A percentile compares a stretch with the other conserved stretches of the same genome.
Conservation (phyloP, 345 rosid species). For the Gossypium australe region DNA sequence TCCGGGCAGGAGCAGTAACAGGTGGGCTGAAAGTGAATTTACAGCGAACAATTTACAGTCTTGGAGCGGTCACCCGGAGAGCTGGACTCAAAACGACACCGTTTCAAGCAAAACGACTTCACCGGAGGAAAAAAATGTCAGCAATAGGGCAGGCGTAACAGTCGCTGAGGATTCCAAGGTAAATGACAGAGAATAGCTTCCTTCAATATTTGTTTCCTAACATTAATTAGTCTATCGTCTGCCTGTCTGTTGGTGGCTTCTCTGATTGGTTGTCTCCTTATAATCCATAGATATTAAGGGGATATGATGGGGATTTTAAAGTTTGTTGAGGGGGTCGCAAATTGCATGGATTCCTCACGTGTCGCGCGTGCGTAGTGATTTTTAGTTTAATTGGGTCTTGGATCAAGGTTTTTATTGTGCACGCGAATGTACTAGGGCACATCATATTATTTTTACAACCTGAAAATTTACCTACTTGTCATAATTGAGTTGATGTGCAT, state of each 20-base stretch:
- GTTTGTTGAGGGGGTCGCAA: background rate
- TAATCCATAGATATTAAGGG: background rate
- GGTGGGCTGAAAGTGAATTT: slow-evolving; percentile 46
- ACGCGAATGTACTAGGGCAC: no score
- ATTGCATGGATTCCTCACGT: background rate
- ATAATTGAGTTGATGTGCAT: no score
- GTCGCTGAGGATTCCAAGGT: slow-evolving; percentile 63
- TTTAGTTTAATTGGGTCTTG: no score
- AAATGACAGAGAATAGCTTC: background rate
- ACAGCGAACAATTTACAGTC: slow-evolving; percentile 34
- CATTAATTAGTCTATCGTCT: background rate
- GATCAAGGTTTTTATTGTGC: no score
- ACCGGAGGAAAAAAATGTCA: slow-evolving; percentile 19
- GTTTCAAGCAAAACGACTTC: slow-evolving; percentile 17
- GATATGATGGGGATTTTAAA: background rate
- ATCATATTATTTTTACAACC: no score
- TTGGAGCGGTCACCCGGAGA: slow-evolving; percentile 33
- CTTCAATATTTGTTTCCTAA: slow-evolving; percentile 9
- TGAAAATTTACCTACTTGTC: no score
- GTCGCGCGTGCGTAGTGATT: background rate
- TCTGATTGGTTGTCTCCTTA: slow-evolving; percentile 8
- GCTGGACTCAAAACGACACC: slow-evolving; percentile 28
- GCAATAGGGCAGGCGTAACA: slow-evolving; percentile 29
- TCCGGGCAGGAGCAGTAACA: slow-evolving; percentile 29
- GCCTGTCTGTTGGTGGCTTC: slow-evolving; percentile 19